These are phyloP conservation scores for bread wheat (Triticum aestivum) DNA, from an alignment of 176 grass and related monocot genomes.

Conservation along the genomic window IWGSC_CS_RefSeq_v2.1 NC_057803.1:88071606-88072105, in stretches of 20 bases:
- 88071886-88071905: not conserved
- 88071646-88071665: not conserved
- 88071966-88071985: not conserved
- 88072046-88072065: too few species aligned
- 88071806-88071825: not conserved
- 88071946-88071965: too few species aligned
- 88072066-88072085: too few species aligned
- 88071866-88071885: not conserved
- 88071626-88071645: too few species aligned
- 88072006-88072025: not conserved
- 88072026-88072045: not conserved
- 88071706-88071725: not conserved
- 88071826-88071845: conserved; percentile 3
- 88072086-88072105: not conserved
- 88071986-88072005: not conserved
- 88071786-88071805: not conserved
- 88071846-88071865: conserved; percentile 18
- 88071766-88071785: not conserved
- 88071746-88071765: not conserved
- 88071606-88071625: too few species aligned
- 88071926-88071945: too few species aligned
- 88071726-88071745: not conserved
- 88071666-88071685: not conserved
- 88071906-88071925: too few species aligned
- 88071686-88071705: not conserved